Evolutionary conservation across 176 grass and related monocot species (phyloP).

Genomic region (Otatea glauca): DNA sequence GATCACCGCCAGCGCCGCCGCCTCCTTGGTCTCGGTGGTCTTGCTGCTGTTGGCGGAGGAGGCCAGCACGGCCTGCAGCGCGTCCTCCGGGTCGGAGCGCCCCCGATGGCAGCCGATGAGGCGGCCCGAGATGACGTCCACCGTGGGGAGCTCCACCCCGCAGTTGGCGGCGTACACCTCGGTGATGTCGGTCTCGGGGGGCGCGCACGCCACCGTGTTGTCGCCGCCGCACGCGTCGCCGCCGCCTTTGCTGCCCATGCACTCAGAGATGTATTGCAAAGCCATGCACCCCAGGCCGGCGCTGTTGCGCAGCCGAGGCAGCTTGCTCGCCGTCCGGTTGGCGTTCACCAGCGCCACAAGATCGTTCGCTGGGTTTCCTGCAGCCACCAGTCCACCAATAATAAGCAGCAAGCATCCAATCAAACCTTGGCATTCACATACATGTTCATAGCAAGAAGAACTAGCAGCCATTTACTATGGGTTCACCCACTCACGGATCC

Average conservation of each 20-base stretch:
- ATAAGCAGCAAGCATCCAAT: neutral
- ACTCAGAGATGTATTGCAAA: constrained; percentile 71
- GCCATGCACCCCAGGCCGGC: constrained; percentile 91
- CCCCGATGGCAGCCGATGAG: constrained; percentile 65
- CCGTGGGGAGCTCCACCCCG: constrained; percentile 88
- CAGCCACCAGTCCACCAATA: neutral
- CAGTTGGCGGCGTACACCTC: constrained; percentile 95
- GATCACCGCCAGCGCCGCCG: constrained; percentile 39
- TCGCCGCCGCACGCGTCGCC: constrained; percentile 39
- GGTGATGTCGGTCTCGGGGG: constrained; percentile 75
- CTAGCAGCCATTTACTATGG: no score
- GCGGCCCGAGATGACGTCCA: constrained; percentile 61
- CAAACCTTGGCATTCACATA: neutral
- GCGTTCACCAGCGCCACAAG: constrained; percentile 71
- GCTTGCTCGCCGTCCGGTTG: constrained; percentile 64
- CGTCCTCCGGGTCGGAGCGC: constrained; percentile 43
- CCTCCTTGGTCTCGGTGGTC: neutral
- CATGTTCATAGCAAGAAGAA: neutral
- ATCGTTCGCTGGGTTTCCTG: constrained; percentile 78
- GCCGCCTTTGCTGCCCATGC: constrained; percentile 23
- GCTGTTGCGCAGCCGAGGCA: constrained; percentile 63
- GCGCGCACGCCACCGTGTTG: constrained; percentile 55
- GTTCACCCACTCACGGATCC: no score
- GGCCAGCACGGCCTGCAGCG: constrained; percentile 44
- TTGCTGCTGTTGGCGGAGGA: neutral